Percentiles rank a stretch among this genome's conserved stretches.
Conservation (phyloP, 2,329 filamentous ascomycete genomes). For the Chaetomium globosum region DNA sequence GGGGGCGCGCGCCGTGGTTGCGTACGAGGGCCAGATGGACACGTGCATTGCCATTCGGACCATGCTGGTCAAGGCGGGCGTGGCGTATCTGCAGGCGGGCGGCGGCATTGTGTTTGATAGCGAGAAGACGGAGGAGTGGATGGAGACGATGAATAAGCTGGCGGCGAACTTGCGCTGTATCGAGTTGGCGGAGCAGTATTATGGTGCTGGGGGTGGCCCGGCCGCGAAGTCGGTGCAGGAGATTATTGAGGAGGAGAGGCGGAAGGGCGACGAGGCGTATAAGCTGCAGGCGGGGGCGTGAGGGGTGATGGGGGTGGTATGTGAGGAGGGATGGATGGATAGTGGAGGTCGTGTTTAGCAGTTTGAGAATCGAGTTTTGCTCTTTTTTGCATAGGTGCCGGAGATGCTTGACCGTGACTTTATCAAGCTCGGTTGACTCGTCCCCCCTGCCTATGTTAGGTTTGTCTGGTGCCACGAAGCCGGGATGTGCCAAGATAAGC, state of each 20-base stretch:
- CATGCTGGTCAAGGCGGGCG: conserved; percentile 89
- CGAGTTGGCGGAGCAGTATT: conserved; percentile 75
- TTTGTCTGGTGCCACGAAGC: background rate
- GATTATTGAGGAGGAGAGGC: conserved; percentile 38
- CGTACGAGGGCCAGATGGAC: conserved; percentile 81
- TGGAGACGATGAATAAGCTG: conserved; percentile 95
- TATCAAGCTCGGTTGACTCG: background rate
- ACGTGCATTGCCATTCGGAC: conserved; percentile 80
- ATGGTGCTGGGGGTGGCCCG: conserved; percentile 38
- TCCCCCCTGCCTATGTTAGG: background rate
- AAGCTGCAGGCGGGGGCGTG: conserved; percentile 30
- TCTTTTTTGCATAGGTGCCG: background rate
- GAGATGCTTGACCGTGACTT: background rate
- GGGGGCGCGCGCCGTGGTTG: conserved; percentile 3
- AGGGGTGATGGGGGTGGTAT: background rate
- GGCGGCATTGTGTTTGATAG: conserved; percentile 95
- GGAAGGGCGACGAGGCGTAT: conserved; percentile 37
- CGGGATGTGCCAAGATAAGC: too few relatives aligned
- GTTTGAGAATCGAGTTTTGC: background rate
- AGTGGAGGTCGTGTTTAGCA: background rate
- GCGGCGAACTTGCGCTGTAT: conserved; percentile 89
- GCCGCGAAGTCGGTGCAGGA: conserved; percentile 37
- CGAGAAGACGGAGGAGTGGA: conserved; percentile 86
- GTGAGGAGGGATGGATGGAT: background rate
- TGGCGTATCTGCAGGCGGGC: conserved; percentile 87